phyloP scores from a whole-genome alignment of 768 basidiomycete genomes.

The Mycena latifolia region DNA sequence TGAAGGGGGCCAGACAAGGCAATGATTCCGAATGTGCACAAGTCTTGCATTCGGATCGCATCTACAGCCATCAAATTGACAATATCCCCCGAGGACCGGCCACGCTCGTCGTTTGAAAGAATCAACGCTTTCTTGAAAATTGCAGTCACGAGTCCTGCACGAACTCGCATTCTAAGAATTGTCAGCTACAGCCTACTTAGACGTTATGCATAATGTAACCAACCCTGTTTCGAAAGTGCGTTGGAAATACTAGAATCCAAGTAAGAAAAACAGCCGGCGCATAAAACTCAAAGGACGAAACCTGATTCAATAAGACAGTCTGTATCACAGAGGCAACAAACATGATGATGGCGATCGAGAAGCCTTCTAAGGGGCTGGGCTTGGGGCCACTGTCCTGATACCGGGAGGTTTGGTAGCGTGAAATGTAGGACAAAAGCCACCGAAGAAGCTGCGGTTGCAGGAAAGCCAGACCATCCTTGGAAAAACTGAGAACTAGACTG shows the following conservation, averaged over 20 bases:
- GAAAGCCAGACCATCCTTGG: constrained; percentile 78
- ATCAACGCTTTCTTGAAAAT: constrained; percentile 91
- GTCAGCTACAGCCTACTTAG: background rate
- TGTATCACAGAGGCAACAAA: constrained; percentile 84
- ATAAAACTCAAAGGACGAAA: constrained; percentile 4
- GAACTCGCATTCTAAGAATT: constrained; percentile 82
- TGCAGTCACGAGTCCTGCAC: constrained; percentile 86
- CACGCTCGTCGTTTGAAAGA: constrained; percentile 87
- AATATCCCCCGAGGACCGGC: constrained; percentile 89
- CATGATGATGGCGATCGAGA: constrained; percentile 83
- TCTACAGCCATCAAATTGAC: constrained; percentile 96
- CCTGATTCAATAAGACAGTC: constrained; percentile 85
- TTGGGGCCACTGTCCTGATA: constrained; percentile 44
- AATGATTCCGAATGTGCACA: constrained; percentile 88
- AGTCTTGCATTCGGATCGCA: constrained; percentile 81
- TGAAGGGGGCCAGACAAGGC: constrained; percentile 89
- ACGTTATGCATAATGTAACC: constrained; percentile 14
- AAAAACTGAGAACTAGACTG: background rate
- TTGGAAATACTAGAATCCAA: constrained; percentile 79
- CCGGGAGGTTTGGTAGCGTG: constrained; percentile 72
- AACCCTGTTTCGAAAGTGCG: constrained; percentile 80
- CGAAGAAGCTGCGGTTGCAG: constrained; percentile 90
- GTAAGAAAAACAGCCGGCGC: background rate
- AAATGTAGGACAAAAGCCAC: constrained; percentile 84
- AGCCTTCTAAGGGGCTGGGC: constrained; percentile 71